Evolutionary conservation across 305 asterid species (phyloP), one percentile per base, ranked within the genome.

Genomic region (Fraxinus paxiana): DNA sequence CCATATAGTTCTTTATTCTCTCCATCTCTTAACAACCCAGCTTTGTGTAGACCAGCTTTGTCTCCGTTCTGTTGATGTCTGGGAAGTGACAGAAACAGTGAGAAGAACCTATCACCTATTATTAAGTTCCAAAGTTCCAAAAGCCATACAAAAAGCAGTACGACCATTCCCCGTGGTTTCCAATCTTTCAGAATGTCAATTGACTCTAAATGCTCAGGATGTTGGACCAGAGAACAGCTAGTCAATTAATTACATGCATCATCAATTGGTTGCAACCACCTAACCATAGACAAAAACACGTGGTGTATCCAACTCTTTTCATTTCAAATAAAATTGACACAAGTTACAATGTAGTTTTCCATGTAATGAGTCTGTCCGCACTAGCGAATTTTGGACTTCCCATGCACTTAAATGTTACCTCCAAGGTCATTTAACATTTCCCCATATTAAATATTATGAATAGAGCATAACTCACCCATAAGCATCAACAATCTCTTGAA

Each of bases 401-500:
- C 51, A 65, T 41, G 48, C 35, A 76, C 71, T 75, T 41, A 20
- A 26, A n/a, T 30, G 48, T 76, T 1, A 76, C 43, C 67, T 26
- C 30, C 35, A 76, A 20, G 37, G 31, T 65, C 15, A 6, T 15
- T 26, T 30, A 46, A 24, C 35, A 38, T 24, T 18, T 75, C 17
- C 35, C 67, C 69, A 72, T 18, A 26, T 77, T 61, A 76, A 38
- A 41, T 77, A 59, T 74, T 76, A 73, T 65, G 33, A 9, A 82
- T 51, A 48, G 72, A 75, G 79, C 78, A 84, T 75, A 78, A 86
- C 99, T 90, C 92, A 94, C 99, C 99, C 99, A 82, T 94, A 96
- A 31, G 98, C 99, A 79, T 96, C 99, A 78, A 96, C 98, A 80
- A 96, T 96, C 84, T 91, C 98, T 89, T 96, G 99, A 86, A 74